A percentile compares a stretch with the other conserved stretches of the same genome.
These are phyloP conservation scores for Tolypocladium inflatum DNA, from an alignment of 2,329 filamentous ascomycete genomes.

Conservation along the genomic window DNA sequence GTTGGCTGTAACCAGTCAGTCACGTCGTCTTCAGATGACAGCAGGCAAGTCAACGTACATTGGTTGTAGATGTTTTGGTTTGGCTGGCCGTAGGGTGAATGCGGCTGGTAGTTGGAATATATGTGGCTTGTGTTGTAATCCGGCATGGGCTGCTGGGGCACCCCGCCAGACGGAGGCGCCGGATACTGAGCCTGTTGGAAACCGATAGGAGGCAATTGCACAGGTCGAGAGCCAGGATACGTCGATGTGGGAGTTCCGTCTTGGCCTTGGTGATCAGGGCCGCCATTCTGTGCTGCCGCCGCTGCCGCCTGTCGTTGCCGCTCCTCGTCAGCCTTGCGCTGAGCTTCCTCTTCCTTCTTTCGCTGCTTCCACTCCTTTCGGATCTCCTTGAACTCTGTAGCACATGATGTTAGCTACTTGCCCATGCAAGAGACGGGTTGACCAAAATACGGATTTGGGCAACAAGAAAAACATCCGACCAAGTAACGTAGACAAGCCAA, in stretches of 20 bases:
- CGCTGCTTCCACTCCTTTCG: constrained; percentile 98
- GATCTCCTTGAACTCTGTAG: constrained; percentile 93
- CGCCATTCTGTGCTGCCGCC: constrained; percentile 41
- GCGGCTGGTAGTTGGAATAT: constrained; percentile 48
- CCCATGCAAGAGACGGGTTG: not conserved
- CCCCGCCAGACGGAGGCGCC: constrained; percentile 45
- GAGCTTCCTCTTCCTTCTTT: constrained; percentile 95
- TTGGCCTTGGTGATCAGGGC: constrained; percentile 33
- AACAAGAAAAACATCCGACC: not conserved
- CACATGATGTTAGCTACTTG: constrained; percentile 9
- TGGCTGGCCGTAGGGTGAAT: constrained; percentile 48
- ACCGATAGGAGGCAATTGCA: constrained; percentile 66
- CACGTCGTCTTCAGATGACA: not conserved
- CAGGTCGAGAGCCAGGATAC: constrained; percentile 46
- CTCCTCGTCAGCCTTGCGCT: constrained; percentile 85
- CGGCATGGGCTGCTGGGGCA: constrained; percentile 40
- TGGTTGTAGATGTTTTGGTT: constrained; percentile 52
- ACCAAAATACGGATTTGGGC: not conserved
- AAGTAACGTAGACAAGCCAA: not conserved
- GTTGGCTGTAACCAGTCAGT: constrained; percentile 3
- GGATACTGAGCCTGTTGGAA: constrained; percentile 62
- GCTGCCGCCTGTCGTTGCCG: constrained; percentile 47
- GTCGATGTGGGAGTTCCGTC: constrained; percentile 38
- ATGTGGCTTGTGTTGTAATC: constrained; percentile 47
- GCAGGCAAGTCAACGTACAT: constrained; percentile 28